Percentiles rank a stretch among this genome's conserved stretches.
These are phyloP conservation scores for Dendryphion nanum DNA, from an alignment of 2,329 filamentous ascomycete species.

Conservation along the genomic window DNA sequence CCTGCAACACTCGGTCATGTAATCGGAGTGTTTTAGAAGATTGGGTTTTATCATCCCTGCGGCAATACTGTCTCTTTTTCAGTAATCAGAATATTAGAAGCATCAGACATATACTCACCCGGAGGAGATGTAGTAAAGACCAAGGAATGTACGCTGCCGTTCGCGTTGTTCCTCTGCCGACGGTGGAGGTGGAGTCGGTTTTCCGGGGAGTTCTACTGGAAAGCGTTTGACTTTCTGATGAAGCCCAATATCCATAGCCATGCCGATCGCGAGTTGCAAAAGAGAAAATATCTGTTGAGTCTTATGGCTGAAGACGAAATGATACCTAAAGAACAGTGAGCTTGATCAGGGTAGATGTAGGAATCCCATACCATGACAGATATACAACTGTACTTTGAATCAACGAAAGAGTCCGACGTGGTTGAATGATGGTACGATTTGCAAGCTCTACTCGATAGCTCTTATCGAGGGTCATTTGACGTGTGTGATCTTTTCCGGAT, in stretches of 20 bases:
- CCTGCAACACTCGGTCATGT: conserved; percentile 27
- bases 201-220: conserved; percentile 13
- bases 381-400: conserved; percentile 35
- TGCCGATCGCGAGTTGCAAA: conserved; percentile 28
- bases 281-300: conserved; percentile 34
- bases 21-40: conserved; percentile 25
- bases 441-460: conserved; percentile 31
- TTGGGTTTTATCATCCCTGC: conserved; percentile 31
- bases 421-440: conserved; percentile 29
- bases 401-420: conserved; percentile 25
- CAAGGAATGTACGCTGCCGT: conserved; percentile 30
- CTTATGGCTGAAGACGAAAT: conserved; percentile 36
- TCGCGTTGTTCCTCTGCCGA: conserved; percentile 19
- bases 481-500: conserved; percentile 25
- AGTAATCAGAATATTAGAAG: too few species aligned
- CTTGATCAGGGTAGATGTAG: neutral
- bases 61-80: conserved; percentile 23
- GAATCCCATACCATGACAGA: conserved; percentile 24
- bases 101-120: conserved; percentile 16
- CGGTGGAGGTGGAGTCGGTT: conserved; percentile 11
- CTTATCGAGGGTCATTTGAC: conserved; percentile 25
- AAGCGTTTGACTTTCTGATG: conserved; percentile 18
- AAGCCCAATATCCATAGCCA: conserved; percentile 32
- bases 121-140: conserved; percentile 34
- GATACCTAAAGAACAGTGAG: conserved; percentile 23